These are phyloP conservation scores for Mortierella sp. DNA, from an alignment of 371 early-diverging fungal species.

Conservation along the genomic window DNA sequence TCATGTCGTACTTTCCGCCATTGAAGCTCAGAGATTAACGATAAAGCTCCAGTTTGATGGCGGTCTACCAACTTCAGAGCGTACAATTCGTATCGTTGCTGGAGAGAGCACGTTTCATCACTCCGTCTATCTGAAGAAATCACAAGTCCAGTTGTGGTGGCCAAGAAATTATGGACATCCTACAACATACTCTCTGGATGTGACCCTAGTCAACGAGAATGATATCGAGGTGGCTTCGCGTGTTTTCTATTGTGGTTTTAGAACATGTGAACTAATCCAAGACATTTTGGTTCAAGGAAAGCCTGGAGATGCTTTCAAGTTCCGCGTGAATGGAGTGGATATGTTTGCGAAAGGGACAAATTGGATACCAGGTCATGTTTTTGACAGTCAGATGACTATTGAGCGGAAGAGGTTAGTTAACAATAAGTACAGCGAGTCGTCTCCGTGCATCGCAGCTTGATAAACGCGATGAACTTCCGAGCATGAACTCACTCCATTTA, in stretches of 20 bases:
- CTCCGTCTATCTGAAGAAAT: background rate
- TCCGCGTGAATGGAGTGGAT: constrained; percentile 60
- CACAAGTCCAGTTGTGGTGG: constrained; percentile 56
- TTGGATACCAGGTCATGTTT: constrained; percentile 67
- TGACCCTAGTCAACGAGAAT: constrained; percentile 31
- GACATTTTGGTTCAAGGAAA: constrained; percentile 15
- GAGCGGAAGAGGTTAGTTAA: constrained; percentile 29
- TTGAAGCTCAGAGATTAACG: background rate
- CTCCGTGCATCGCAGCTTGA: background rate
- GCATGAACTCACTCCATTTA: background rate
- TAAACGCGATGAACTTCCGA: background rate
- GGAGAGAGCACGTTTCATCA: background rate
- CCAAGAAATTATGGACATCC: constrained; percentile 60
- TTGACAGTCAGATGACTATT: constrained; percentile 36
- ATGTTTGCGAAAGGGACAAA: constrained; percentile 63
- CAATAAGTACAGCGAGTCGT: background rate
- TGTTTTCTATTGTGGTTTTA: constrained; percentile 31
- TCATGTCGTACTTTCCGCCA: background rate
- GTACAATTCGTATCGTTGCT: background rate
- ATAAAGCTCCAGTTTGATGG: background rate
- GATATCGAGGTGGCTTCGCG: constrained; percentile 13
- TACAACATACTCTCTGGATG: constrained; percentile 43
- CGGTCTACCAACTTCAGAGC: background rate
- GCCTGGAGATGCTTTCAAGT: constrained; percentile 61
- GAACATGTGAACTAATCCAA: constrained; percentile 39